Evolutionary conservation across 371 early-diverging fungal species (phyloP).

Genomic region (Rhizopus sp.): DNA sequence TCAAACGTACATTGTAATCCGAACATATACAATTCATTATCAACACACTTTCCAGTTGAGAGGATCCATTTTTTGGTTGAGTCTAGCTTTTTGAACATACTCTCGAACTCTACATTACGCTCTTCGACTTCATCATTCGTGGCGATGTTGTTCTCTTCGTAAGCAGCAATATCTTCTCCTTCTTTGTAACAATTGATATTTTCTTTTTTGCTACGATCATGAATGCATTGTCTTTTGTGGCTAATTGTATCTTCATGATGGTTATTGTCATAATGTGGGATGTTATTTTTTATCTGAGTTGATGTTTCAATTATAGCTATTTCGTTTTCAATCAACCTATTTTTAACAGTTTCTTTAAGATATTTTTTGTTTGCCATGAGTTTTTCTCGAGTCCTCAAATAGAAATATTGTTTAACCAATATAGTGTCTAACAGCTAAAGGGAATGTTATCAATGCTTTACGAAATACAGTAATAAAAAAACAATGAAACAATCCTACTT

Average conservation of each 20-base stretch:
- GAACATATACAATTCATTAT: conserved; percentile 13
- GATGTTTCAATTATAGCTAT: no score
- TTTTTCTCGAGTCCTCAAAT: conserved; percentile 2
- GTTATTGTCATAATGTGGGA: no score
- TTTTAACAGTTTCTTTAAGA: conserved; percentile 7
- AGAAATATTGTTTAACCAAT: conserved; percentile 3
- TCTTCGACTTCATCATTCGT: conserved; percentile 8
- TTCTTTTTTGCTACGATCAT: no score
- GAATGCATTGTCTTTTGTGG: no score
- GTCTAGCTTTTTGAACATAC: conserved; percentile 14
- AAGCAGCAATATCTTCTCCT: no score
- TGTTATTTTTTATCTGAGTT: no score
- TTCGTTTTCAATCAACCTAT: no score
- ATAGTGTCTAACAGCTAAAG: conserved; percentile 7
- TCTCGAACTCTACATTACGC: conserved; percentile 10
- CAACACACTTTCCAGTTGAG: conserved; percentile 12
- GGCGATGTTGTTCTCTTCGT: no score
- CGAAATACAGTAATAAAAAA: conserved; percentile 7
- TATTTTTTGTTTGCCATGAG: conserved; percentile 5
- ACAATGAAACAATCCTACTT: conserved; percentile 2
- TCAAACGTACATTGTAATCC: conserved; percentile 11
- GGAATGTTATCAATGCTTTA: no score
- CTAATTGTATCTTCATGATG: no score
- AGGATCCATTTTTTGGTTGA: conserved; percentile 16
- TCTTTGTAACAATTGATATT: no score